Conservation (phyloP, 441 rosid genomes). For the Adansonia grandidieri region DNA sequence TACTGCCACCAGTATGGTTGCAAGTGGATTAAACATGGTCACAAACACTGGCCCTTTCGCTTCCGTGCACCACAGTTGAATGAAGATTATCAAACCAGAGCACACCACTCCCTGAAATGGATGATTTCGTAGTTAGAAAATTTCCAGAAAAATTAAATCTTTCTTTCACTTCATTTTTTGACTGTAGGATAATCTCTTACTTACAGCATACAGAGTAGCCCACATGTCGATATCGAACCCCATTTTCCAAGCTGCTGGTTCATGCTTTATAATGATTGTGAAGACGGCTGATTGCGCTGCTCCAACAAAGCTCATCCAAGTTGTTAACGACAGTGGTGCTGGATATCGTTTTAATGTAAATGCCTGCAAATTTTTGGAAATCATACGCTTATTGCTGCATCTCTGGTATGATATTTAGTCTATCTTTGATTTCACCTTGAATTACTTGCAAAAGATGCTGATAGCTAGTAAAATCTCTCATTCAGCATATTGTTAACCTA, state of each 20-base stretch:
- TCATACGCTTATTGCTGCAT: neutral
- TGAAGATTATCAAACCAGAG: conserved; percentile 49
- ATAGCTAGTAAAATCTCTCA: too few relatives aligned
- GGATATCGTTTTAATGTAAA: conserved; percentile 63
- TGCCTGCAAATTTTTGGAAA: conserved; percentile 40
- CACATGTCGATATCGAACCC: conserved; percentile 62
- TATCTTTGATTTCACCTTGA: neutral
- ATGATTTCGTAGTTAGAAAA: conserved; percentile 19
- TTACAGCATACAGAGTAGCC: conserved; percentile 64
- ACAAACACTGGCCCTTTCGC: conserved; percentile 69
- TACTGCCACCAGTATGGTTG: conserved; percentile 53
- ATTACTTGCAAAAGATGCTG: neutral
- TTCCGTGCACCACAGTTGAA: conserved; percentile 68
- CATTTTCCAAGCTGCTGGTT: conserved; percentile 54
- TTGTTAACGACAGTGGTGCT: conserved; percentile 64
- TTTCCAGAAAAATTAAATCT: neutral
- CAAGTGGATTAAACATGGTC: conserved; percentile 71
- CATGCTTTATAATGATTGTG: conserved; percentile 51
- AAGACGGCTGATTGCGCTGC: conserved; percentile 67
- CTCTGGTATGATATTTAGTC: too few relatives aligned
- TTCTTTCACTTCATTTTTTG: neutral
- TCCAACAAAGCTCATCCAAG: conserved; percentile 67
- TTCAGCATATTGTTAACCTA: too few relatives aligned
- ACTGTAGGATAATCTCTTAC: conserved; percentile 1
- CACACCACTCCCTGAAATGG: conserved; percentile 58